Evolutionary conservation across 2,329 filamentous ascomycete genomes (phyloP).

Genomic region (Teratosphaeria gauchensis): DNA sequence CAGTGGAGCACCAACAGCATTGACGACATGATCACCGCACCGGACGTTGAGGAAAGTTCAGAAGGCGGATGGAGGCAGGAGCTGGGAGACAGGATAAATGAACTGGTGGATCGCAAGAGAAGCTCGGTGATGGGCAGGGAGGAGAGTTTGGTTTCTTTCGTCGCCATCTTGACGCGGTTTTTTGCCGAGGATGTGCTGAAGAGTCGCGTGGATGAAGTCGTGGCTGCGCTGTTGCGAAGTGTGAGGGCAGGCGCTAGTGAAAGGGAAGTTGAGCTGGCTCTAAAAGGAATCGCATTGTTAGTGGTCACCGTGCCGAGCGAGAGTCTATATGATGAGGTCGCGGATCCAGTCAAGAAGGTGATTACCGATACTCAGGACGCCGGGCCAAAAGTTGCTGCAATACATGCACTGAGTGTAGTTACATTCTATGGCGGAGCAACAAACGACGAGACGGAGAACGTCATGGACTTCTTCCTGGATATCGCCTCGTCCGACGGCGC

Average conservation of each 20-base stretch:
- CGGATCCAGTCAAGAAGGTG: conserved; percentile 48
- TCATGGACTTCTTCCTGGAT: conserved; percentile 66
- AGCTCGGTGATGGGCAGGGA: conserved; percentile 65
- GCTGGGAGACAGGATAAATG: conserved; percentile 56
- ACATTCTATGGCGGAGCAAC: conserved; percentile 67
- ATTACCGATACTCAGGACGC: conserved; percentile 59
- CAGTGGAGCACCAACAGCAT: conserved; percentile 55
- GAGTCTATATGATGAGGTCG: conserved; percentile 54
- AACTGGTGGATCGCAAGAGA: conserved; percentile 68
- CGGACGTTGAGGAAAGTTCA: conserved; percentile 42
- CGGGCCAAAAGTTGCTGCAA: conserved; percentile 56
- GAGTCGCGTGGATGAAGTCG: conserved; percentile 49
- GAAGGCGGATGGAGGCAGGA: conserved; percentile 51
- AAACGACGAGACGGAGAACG: conserved; percentile 54
- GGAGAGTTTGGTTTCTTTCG: conserved; percentile 51
- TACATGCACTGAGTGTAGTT: conserved; percentile 64
- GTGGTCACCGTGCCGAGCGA: conserved; percentile 58
- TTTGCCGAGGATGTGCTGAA: conserved; percentile 56
- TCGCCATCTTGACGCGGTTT: conserved; percentile 57
- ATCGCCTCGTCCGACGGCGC: conserved; percentile 73
- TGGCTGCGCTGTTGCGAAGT: conserved; percentile 58
- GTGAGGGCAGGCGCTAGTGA: conserved; percentile 59
- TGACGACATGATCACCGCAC: conserved; percentile 50
- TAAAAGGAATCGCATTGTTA: conserved; percentile 63
- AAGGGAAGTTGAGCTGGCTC: conserved; percentile 58